phyloP scores from a whole-genome alignment of 306 rosid genomes.

The Pyrus bretschneideri region DNA sequence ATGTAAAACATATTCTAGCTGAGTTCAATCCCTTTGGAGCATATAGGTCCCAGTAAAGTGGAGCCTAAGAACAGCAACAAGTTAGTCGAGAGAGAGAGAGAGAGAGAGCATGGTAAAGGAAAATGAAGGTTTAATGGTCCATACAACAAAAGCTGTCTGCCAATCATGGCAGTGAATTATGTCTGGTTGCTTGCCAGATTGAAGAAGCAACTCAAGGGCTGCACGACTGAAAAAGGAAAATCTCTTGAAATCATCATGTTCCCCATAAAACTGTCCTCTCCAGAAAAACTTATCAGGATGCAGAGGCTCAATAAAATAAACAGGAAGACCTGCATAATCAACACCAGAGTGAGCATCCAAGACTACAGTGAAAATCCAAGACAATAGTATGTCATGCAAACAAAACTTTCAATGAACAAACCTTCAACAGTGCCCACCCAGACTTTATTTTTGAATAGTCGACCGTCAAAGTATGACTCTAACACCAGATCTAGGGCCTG shows the following conservation, averaged over 20 bases:
- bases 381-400: slow-evolving; percentile 6
- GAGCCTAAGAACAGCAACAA: slow-evolving; percentile 59
- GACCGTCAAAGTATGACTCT: slow-evolving; percentile 81
- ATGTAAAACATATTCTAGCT: slow-evolving; percentile 93
- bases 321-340: slow-evolving; percentile 79
- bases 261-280: slow-evolving; percentile 80
- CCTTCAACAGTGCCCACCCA: slow-evolving; percentile 97
- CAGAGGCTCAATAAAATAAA: slow-evolving; percentile 90
- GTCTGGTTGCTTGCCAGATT: slow-evolving; percentile 92
- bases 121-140: slow-evolving; percentile 19
- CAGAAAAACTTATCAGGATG: slow-evolving; percentile 84
- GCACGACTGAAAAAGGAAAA: slow-evolving; percentile 93
- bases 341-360: slow-evolving; percentile 21
- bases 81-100: not conserved
- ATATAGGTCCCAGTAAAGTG: slow-evolving; percentile 88
- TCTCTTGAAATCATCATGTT: slow-evolving; percentile 83
- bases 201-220: slow-evolving; percentile 88
- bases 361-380: slow-evolving; percentile 19
- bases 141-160: slow-evolving; percentile 97
- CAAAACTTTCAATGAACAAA: slow-evolving; percentile 18
- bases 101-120: slow-evolving; percentile 10
- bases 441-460: slow-evolving; percentile 72
- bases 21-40: slow-evolving; percentile 76
- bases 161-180: slow-evolving; percentile 99
- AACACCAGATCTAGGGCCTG: slow-evolving; percentile 68